Evolutionary conservation across 306 rosid genomes (phyloP).

Genomic region (Cucumis cinereus): DNA sequence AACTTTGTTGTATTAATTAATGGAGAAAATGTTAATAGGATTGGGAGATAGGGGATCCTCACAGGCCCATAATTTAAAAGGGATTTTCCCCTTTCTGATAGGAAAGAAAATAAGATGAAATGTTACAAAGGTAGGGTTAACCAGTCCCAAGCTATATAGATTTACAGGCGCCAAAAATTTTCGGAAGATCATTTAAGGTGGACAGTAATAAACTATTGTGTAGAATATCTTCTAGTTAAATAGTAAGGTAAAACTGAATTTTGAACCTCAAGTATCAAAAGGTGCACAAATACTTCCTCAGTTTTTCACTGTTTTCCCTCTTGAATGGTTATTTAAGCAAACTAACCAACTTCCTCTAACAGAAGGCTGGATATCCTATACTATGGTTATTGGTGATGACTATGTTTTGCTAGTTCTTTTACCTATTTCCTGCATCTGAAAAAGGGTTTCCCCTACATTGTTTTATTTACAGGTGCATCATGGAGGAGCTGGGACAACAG

Average conservation of each 20-base stretch:
- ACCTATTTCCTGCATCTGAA: not conserved
- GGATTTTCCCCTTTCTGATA: not conserved
- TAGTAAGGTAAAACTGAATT: not conserved
- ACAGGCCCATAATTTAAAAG: not conserved
- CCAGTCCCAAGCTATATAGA: not conserved
- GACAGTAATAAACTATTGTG: not conserved
- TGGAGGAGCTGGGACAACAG: constrained; percentile 99
- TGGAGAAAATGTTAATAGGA: not conserved
- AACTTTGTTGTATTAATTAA: not conserved
- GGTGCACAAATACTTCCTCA: not conserved
- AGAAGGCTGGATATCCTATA: not conserved
- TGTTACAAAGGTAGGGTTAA: not conserved
- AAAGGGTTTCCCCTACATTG: not conserved
- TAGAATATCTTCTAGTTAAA: not conserved
- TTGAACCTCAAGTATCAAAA: not conserved
- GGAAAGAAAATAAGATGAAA: not conserved
- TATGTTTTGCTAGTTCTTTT: not conserved
- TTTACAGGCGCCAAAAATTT: not conserved
- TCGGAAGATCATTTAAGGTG: not conserved
- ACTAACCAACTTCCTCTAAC: not conserved
- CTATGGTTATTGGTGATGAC: not conserved
- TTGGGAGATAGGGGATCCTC: not conserved
- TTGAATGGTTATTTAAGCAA: not conserved
- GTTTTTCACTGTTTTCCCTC: not conserved
- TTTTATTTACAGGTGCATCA: constrained; percentile 69